Evolutionary conservation across 2,329 filamentous ascomycete species (phyloP), one percentile per base, ranked within the genome.

Genomic region (Dothideomycetes sp.): DNA sequence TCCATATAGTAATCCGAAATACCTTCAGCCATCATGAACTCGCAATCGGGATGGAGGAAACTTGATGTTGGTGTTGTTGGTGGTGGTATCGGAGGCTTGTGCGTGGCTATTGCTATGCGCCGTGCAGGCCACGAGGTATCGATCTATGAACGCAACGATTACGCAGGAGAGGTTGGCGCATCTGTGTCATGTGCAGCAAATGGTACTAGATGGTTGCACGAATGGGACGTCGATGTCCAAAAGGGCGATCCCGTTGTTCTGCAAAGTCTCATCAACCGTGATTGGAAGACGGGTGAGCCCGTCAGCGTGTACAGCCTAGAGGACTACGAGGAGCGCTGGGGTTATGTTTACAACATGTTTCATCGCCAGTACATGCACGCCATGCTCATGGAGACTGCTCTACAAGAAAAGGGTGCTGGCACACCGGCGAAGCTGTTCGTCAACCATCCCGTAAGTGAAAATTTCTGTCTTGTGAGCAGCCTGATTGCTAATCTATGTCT

Each of bases 101-200:
- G 63, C 12, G 61, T 61, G 2, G 66, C 69, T 0, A 69, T 72
- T 35, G 64, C 72, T 2, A 60, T 77, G 4, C 64, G 71, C 16
- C 66, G 69, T 16, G 64, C 66, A 12, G 73, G 73, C 36, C 71
- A 75, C 52, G 54, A 59, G 4, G 70, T 75, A 2, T 79, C 73
- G 15, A 70, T 84, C 45, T 83, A 83, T 51, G 79, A 55, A 37
- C 71, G 72, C 29, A 66, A 70, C 24, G 75, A 83, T 54, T 83
- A 75, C 47, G 77, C 70, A 0, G 77, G 78, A 11, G 79, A 84
- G 52, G 77, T 80, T 0, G 79, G 79, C 10, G 77, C 77, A 0
- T 80, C 77, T 0, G 69, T 81, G 0, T 78, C 73, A 0, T 82
- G 78, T 49, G 79, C 79, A 1, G 77, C 79, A 8, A 84, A 84